Evolutionary conservation across 2,329 filamentous ascomycete species (phyloP).

Genomic region (Pseudomassariella vexata): DNA sequence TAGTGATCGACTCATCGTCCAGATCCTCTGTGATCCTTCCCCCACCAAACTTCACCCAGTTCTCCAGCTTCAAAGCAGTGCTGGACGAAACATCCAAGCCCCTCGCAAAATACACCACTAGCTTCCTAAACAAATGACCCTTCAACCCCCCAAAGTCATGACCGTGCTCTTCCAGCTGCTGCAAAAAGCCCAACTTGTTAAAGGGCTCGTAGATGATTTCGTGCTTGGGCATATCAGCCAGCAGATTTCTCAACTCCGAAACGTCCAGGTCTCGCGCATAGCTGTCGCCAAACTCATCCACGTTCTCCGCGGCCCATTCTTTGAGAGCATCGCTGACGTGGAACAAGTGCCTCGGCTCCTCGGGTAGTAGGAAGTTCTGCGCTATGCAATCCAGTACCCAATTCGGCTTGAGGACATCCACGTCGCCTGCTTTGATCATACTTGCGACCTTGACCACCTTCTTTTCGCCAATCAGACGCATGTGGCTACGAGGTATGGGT

Average conservation of each 20-base stretch:
- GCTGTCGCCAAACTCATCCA: slow-evolving; percentile 78
- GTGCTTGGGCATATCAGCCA: slow-evolving; percentile 46
- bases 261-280: slow-evolving; percentile 65
- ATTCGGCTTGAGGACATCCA: slow-evolving; percentile 68
- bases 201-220: slow-evolving; percentile 32
- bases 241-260: slow-evolving; percentile 53
- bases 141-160: slow-evolving; percentile 45
- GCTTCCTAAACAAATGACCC: slow-evolving; percentile 47
- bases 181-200: slow-evolving; percentile 39
- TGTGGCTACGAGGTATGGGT: slow-evolving; percentile 53
- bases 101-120: slow-evolving; percentile 33
- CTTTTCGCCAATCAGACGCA: slow-evolving; percentile 75
- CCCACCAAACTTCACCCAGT: slow-evolving; percentile 63
- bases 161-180: slow-evolving; percentile 50
- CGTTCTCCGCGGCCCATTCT: slow-evolving; percentile 51
- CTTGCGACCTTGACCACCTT: slow-evolving; percentile 77
- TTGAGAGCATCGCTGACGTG: slow-evolving; percentile 54
- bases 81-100: slow-evolving; percentile 24
- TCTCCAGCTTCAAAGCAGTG: slow-evolving; percentile 39
- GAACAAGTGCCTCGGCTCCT: slow-evolving; percentile 63
- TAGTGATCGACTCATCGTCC: slow-evolving; percentile 56
- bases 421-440: slow-evolving; percentile 64
- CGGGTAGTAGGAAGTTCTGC: slow-evolving; percentile 57
- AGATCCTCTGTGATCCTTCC: slow-evolving; percentile 50
- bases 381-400: slow-evolving; percentile 83